Base-by-base conservation (phyloP, 2,329 filamentous ascomycete genomes). In the Epichloe sp. region DNA sequence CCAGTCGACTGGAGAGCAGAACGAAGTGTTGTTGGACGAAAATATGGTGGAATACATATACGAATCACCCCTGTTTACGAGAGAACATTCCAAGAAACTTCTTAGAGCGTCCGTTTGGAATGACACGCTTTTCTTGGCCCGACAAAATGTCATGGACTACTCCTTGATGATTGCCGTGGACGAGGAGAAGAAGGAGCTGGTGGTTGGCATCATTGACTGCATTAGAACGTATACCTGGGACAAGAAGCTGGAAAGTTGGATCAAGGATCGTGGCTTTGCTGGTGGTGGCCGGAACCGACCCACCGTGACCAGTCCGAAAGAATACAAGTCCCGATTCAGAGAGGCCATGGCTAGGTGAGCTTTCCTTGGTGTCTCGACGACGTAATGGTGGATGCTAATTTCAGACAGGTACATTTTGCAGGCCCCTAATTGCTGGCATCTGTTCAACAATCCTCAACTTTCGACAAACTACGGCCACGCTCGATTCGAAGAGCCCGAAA, bases 41-140 rank as follows among this genome's bases (percentile, higher is more conserved):
- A 98, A 98, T 68, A 93, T 98, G 78, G 93, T 98, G 10, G 94
- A 98, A 65, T 97, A 95, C 65, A 97, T 98, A 56, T 98, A 95
- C 61, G 93, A 98, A 65, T 94, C 88, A 2, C 94, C 93, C 0
- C 77, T 98, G 15, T 98, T 98, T 65, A 85, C 91, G 10, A 82
- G 94, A 45, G 93, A 98, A 66, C 91, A 98, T 68, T 91, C 88
- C 23, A 96, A 96, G 72, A 95, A 94, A 65, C 77, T 97, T 12
- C 79, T 98, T 35, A 82, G 88, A 55, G 86, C 87, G 49, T 93
- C 87, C 10, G 90, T 98, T 2, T 97, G 89, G 83, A 98, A 98
- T 64, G 94, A 98, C 64, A 98, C 94, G 1, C 74, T 98, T 31
- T 98, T 97, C 71, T 71, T 98, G 49, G 89, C 87, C 46, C 82